Conservation (phyloP, 805 yeast species). For the Ogataea populi-albae region DNA sequence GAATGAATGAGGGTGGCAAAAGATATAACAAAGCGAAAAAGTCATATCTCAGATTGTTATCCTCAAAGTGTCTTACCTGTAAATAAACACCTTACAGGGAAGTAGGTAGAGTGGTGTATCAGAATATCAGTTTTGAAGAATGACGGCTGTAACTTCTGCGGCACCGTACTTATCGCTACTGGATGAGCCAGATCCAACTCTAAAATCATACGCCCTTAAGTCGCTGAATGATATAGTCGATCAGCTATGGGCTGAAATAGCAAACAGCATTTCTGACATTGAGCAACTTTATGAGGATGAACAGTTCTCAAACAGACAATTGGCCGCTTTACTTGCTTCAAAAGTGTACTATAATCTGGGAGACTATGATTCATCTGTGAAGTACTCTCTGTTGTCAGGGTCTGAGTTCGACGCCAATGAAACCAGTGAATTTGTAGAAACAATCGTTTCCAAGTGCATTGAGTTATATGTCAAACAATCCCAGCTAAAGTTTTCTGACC, state of each 20-base stretch:
- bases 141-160: conserved; percentile 59
- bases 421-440: conserved; percentile 83
- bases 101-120: not conserved
- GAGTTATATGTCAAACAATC: conserved; percentile 72
- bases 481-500: conserved; percentile 41
- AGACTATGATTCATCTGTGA: conserved; percentile 87
- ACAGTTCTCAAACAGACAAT: conserved; percentile 59
- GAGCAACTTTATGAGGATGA: conserved; percentile 90
- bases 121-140: conserved; percentile 4
- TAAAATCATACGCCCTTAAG: conserved; percentile 81
- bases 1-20: too few species aligned
- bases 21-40: too few species aligned
- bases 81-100: conserved; percentile 1
- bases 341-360: conserved; percentile 90
- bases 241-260: conserved; percentile 96
- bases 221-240: conserved; percentile 81
- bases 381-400: conserved; percentile 83
- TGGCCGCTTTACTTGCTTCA: conserved; percentile 91
- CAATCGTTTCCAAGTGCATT: conserved; percentile 91
- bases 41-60: too few species aligned
- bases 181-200: conserved; percentile 71
- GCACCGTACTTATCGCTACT: conserved; percentile 89
- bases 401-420: conserved; percentile 72
- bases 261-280: conserved; percentile 81
- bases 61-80: too few species aligned